Evolutionary conservation across 345 rosid genomes (phyloP).

Genomic region (Durio zibethinus): DNA sequence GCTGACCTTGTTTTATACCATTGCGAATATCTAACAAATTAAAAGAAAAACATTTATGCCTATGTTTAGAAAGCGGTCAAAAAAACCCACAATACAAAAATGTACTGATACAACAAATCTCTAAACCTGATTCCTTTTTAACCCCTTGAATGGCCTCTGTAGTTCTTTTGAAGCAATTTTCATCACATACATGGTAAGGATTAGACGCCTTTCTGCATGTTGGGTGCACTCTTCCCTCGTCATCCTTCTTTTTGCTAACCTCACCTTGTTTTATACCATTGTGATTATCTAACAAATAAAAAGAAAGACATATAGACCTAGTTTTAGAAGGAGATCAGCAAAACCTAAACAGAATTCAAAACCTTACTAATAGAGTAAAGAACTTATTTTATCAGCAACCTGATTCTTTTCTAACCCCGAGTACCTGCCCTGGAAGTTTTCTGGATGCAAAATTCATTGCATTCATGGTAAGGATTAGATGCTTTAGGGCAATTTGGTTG

Average conservation of each 20-base stretch:
- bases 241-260: constrained; percentile 38
- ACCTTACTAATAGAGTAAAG: background rate
- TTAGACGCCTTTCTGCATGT: constrained; percentile 46
- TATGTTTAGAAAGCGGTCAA: constrained; percentile 11
- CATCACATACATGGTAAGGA: constrained; percentile 56
- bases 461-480: constrained; percentile 52
- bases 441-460: constrained; percentile 9
- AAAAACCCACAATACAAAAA: background rate
- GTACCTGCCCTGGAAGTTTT: background rate
- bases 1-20: constrained; percentile 29
- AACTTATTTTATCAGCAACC: background rate
- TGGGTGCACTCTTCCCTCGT: constrained; percentile 34
- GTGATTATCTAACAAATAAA: constrained; percentile 31
- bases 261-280: constrained; percentile 31
- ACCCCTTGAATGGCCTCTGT: constrained; percentile 27
- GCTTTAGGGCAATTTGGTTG: constrained; percentile 49
- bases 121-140: constrained; percentile 48
- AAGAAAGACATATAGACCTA: constrained; percentile 15
- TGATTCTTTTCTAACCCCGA: constrained; percentile 9
- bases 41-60: constrained; percentile 8
- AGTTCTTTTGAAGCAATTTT: constrained; percentile 45
- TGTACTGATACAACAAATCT: background rate
- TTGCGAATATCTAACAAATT: constrained; percentile 28
- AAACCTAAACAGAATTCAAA: background rate
- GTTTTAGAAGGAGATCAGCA: background rate